phyloP scores from a whole-genome alignment of 1,284 basidiomycete species.

The Trichosporon inkin region DNA sequence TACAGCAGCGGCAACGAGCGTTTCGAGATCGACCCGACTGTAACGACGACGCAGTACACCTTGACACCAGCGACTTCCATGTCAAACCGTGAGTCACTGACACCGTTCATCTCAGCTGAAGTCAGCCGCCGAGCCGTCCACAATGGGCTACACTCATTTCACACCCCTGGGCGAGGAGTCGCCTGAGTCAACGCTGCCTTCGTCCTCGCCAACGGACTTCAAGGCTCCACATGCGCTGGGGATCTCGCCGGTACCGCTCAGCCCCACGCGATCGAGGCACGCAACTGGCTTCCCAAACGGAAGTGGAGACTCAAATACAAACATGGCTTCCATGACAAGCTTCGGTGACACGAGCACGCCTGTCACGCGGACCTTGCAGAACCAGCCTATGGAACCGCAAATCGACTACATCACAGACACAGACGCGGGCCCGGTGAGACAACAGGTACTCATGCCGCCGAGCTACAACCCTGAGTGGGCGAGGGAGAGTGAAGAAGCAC shows the following conservation, averaged over 20 bases:
- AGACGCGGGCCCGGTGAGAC: not conserved
- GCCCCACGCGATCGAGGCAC: no score
- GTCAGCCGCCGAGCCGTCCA: not conserved
- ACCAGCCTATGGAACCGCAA: not conserved
- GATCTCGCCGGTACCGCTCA: no score
- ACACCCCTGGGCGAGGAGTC: not conserved
- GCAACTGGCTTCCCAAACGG: no score
- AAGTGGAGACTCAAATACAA: not conserved
- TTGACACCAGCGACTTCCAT: not conserved
- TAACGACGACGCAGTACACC: conserved; percentile 1
- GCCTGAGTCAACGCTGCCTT: not conserved
- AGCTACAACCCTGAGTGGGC: conserved; percentile 12
- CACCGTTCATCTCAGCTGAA: not conserved
- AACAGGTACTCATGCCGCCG: conserved; percentile 5
- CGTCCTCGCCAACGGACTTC: not conserved
- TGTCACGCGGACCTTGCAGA: not conserved
- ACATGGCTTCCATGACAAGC: not conserved
- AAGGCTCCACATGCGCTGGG: not conserved
- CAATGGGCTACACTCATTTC: conserved; percentile 1
- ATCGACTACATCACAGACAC: not conserved
- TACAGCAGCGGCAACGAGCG: not conserved
- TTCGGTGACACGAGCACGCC: not conserved
- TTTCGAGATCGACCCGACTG: not conserved
- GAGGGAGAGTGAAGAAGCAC: not conserved
- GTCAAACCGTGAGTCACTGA: not conserved